These are phyloP conservation scores for Lipomyces orientalis DNA, from an alignment of 805 yeast species.

Conservation along the genomic window DNA sequence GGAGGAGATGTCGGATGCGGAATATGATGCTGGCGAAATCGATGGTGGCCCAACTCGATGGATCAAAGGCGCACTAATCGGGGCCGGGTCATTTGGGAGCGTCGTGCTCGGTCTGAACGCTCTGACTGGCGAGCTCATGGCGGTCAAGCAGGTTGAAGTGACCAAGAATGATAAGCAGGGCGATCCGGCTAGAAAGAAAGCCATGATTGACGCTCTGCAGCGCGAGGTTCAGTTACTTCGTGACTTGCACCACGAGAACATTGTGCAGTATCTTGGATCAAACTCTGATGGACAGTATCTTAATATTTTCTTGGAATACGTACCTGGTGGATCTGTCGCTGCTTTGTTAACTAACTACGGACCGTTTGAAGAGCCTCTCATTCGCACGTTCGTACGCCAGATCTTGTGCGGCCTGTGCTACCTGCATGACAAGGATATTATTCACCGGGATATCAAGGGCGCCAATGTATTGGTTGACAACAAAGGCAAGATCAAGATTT, in stretches of 20 bases:
- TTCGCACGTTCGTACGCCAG: constrained; percentile 74
- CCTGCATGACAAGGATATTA: constrained; percentile 73
- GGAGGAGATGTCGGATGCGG: constrained; percentile 29
- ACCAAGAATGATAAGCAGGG: constrained; percentile 41
- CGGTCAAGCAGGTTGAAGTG: constrained; percentile 89
- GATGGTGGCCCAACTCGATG: constrained; percentile 72
- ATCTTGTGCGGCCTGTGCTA: constrained; percentile 76
- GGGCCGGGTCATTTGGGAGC: constrained; percentile 93
- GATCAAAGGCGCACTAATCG: constrained; percentile 92
- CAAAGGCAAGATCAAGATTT: constrained; percentile 79
- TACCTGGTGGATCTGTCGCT: constrained; percentile 75
- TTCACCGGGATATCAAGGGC: constrained; percentile 88
- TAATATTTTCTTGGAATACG: constrained; percentile 81
- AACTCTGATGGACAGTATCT: constrained; percentile 71
- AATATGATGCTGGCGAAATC: constrained; percentile 47
- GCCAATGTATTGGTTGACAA: constrained; percentile 84
- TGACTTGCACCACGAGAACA: constrained; percentile 85
- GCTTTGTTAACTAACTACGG: constrained; percentile 74
- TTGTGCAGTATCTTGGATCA: constrained; percentile 90
- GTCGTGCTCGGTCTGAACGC: constrained; percentile 93
- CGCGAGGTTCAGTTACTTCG: constrained; percentile 76
- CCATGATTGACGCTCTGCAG: constrained; percentile 79
- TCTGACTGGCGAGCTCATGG: constrained; percentile 92
- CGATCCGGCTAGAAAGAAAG: constrained; percentile 48
- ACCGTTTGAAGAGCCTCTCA: constrained; percentile 77